phyloP scores from a whole-genome alignment of 805 yeast species.

The Hanseniaspora meyeri region DNA sequence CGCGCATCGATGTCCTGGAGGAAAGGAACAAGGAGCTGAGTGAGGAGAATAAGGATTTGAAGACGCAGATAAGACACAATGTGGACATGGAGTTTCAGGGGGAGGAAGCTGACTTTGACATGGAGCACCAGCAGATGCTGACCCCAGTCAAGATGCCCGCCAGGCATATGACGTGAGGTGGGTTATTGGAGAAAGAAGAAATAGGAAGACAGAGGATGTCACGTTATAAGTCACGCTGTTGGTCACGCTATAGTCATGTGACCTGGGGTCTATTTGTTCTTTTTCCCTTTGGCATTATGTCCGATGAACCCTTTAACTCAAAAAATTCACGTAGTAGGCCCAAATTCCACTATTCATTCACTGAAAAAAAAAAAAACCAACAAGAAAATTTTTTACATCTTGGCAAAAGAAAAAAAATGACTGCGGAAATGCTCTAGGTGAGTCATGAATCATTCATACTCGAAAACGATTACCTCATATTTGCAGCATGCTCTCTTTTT shows the following conservation, averaged over 20 bases:
- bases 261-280: background rate
- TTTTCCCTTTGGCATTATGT: background rate
- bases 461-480: too few relatives aligned
- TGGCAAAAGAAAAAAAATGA: background rate
- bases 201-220: too few relatives aligned
- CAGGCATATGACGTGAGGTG: too few relatives aligned
- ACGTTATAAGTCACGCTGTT: too few relatives aligned
- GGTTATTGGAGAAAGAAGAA: too few relatives aligned
- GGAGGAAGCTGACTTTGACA: background rate
- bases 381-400: too few relatives aligned
- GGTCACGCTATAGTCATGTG: background rate
- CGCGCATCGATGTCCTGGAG: background rate
- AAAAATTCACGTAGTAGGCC: too few relatives aligned
- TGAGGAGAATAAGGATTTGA: background rate
- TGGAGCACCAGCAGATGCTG: background rate
- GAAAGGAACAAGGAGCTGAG: background rate
- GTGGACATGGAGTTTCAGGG: background rate
- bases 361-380: too few relatives aligned
- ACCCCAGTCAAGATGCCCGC: background rate
- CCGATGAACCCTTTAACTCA: background rate
- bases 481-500: background rate
- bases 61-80: background rate
- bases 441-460: slow-evolving; percentile 1
- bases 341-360: background rate
- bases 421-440: background rate